phyloP scores from a whole-genome alignment of 2,329 filamentous ascomycete species.

The Claviceps humidiphila region DNA sequence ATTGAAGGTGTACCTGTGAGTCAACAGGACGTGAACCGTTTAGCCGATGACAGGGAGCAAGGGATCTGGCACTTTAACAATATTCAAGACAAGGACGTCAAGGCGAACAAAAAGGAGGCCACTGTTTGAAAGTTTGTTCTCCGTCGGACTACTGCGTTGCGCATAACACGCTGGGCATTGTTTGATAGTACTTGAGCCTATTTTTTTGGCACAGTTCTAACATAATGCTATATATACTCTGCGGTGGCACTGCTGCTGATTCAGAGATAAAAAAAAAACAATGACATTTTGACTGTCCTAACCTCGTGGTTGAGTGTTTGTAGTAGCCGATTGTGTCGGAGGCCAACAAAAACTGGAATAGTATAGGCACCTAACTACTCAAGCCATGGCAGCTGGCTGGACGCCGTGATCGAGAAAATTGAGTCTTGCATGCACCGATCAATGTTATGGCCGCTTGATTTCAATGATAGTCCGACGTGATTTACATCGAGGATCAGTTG shows the following conservation, averaged over 20 bases:
- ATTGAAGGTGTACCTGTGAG: constrained; percentile 58
- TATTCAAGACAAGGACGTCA: constrained; percentile 22
- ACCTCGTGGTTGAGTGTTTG: no score
- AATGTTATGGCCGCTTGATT: neutral
- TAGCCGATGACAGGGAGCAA: constrained; percentile 38
- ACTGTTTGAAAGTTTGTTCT: neutral
- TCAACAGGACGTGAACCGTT: constrained; percentile 36
- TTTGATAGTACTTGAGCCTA: no score
- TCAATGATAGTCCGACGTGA: neutral
- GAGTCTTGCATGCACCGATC: neutral
- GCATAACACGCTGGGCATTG: neutral
- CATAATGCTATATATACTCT: no score
- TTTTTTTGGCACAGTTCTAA: no score
- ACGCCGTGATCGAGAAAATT: neutral
- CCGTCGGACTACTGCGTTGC: neutral
- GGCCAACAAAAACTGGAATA: no score
- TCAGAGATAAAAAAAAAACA: no score
- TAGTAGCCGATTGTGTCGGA: no score
- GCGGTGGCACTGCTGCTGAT: no score
- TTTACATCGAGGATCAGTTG: neutral
- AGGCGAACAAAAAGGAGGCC: constrained; percentile 6
- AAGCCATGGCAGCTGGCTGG: neutral
- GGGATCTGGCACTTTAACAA: constrained; percentile 43
- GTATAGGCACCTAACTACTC: neutral
- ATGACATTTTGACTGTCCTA: no score